These are phyloP conservation scores for Backusella tarrabulga DNA, from an alignment of 192 early-diverging fungal species.

Conservation along the genomic window DNA sequence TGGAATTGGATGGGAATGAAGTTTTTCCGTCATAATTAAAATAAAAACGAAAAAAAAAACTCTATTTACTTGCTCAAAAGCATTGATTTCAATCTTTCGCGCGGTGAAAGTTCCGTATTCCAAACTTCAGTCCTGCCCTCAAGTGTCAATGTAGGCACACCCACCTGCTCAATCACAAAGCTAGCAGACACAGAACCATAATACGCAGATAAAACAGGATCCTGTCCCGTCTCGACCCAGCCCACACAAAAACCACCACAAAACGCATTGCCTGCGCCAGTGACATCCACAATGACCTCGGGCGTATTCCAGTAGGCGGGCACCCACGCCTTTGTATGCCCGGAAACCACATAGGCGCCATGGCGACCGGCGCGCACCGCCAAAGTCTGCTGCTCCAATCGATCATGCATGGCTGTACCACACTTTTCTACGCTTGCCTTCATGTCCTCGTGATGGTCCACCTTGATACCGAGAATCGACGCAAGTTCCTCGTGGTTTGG, in stretches of 20 bases:
- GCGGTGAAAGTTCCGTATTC: constrained; percentile 20
- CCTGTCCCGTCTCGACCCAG: constrained; percentile 27
- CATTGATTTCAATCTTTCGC: constrained; percentile 9
- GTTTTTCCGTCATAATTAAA: constrained; percentile 83
- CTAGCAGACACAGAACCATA: constrained; percentile 42
- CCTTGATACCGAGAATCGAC: constrained; percentile 30
- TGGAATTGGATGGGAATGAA: constrained; percentile 98
- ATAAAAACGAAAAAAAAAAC: background rate
- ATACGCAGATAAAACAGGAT: constrained; percentile 31
- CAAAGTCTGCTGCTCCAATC: background rate
- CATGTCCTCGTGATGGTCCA: background rate
- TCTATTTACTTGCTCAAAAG: background rate
- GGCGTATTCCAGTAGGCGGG: constrained; percentile 39
- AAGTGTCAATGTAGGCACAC: constrained; percentile 25
- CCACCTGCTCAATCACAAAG: constrained; percentile 43
- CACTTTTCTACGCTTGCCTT: constrained; percentile 20
- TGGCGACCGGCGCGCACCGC: constrained; percentile 36
- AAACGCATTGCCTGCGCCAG: constrained; percentile 47
- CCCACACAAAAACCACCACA: constrained; percentile 44
- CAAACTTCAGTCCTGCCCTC: constrained; percentile 17
- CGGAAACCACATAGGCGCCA: constrained; percentile 25
- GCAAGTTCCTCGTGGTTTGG: constrained; percentile 49
- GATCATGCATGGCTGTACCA: background rate
- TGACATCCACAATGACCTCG: constrained; percentile 34
- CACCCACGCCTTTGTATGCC: constrained; percentile 11